Base-by-base conservation (phyloP, 1,284 basidiomycete species). In the Malassezia sp. region DNA sequence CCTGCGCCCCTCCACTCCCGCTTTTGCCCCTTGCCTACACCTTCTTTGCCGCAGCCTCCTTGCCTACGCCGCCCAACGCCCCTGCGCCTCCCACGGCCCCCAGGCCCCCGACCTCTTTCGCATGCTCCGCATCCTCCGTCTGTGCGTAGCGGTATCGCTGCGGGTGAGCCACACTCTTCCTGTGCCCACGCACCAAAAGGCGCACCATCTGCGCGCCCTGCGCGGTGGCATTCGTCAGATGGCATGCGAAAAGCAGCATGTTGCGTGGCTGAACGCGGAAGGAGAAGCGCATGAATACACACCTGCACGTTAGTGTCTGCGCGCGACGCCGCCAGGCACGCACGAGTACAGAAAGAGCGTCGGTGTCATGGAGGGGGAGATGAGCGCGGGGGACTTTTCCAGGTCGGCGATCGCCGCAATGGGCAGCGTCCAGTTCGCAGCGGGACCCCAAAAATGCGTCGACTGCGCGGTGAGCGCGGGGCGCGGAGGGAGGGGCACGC, bases 391-490 rank as follows among this genome's bases (percentile, higher is more conserved):
- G 41, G 66, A 57, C 54, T 67, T 69, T 44, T 57, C 53, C 23
- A 69, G 43, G 42, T 69, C 67, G 23, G 65, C 56, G 29, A 69
- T 52, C 1, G 67, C 67, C 3, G 67, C 67, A 20, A 69, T 54
- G 8, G 67, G 67, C n/a, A 69, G 51, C 35, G 65, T 60, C 67
- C 67, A 69, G 57, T 69, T 67, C 29, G 67, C 63, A 5, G 62
- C 60, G 10, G 63, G 64, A n/a, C 67, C 67, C 65, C 65, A 69
- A 49, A 69, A 69, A 54, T 69, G 67, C 40, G 64, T 66, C 15
- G 61, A 67, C 57, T 54, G 26, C 10, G 15, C n/a, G n/a, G n/a
- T n/a, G n/a, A n/a, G n/a, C n/a, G n/a, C n/a, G n/a, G n/a, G n/a
- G n/a, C n/a, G n/a, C n/a, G 53, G 33, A 45, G 36, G 17, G 14